Evolutionary conservation across 208 protist species (phyloP).

Genomic region (Trypanosoma mega): DNA sequence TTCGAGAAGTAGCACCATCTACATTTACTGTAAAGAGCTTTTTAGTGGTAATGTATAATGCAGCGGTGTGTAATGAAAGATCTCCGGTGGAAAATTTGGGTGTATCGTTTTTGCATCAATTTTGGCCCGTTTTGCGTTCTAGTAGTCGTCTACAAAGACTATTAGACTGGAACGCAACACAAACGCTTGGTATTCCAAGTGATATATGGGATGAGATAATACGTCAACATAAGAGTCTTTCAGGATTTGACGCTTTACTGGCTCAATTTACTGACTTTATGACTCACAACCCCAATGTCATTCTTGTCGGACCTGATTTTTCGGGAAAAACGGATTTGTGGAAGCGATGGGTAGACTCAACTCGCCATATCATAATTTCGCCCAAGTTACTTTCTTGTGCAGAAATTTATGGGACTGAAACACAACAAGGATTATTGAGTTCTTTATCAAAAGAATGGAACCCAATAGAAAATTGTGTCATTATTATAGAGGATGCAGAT

Average conservation of each 20-base stretch:
- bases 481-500: slow-evolving; percentile 48
- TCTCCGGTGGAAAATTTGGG: slow-evolving; percentile 32
- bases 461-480: slow-evolving; percentile 27
- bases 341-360: slow-evolving; percentile 49
- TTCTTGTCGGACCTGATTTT: slow-evolving; percentile 67
- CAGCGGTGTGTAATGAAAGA: slow-evolving; percentile 2
- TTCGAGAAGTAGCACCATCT: slow-evolving; percentile 37
- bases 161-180: slow-evolving; percentile 43
- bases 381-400: slow-evolving; percentile 49
- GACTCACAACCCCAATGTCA: slow-evolving; percentile 40
- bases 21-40: slow-evolving; percentile 54
- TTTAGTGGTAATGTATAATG: slow-evolving; percentile 37
- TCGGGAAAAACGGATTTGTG: slow-evolving; percentile 73
- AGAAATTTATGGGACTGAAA: slow-evolving; percentile 66
- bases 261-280: slow-evolving; percentile 58
- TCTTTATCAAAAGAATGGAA: slow-evolving; percentile 33
- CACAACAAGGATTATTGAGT: slow-evolving; percentile 37
- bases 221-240: neutral
- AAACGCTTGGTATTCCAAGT: slow-evolving; percentile 32
- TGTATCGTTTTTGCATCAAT: slow-evolving; percentile 41
- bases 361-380: slow-evolving; percentile 45
- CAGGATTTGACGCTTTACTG: slow-evolving; percentile 25
- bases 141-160: slow-evolving; percentile 36
- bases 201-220: slow-evolving; percentile 21
- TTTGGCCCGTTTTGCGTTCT: slow-evolving; percentile 34